These are phyloP conservation scores for Cladosporium halotolerans DNA, from an alignment of 2,329 filamentous ascomycete species.

Conservation along the genomic window DNA sequence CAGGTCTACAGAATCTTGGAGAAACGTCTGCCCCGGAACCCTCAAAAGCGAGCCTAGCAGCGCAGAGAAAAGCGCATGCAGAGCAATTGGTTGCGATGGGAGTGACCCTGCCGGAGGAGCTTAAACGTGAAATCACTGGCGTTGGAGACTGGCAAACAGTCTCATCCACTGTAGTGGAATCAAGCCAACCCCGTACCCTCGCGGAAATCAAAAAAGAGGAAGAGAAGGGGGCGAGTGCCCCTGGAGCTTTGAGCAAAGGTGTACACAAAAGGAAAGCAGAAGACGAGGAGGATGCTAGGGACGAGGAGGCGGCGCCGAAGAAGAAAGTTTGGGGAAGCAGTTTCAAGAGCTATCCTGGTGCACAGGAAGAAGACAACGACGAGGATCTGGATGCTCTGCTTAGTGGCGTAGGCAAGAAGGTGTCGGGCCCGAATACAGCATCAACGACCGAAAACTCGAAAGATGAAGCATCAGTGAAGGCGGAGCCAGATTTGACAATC, in stretches of 20 bases:
- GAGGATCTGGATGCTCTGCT: conserved; percentile 58
- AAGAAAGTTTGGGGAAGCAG: conserved; percentile 40
- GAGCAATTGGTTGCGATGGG: conserved; percentile 84
- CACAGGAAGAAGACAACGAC: conserved; percentile 43
- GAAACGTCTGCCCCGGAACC: conserved; percentile 26
- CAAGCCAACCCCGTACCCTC: conserved; percentile 27
- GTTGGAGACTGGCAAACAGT: conserved; percentile 81
- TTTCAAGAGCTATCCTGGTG: conserved; percentile 40
- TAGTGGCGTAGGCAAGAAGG: conserved; percentile 27
- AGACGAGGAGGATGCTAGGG: conserved; percentile 55
- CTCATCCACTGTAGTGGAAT: conserved; percentile 38
- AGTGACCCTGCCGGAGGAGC: conserved; percentile 72
- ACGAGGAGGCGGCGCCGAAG: conserved; percentile 34
- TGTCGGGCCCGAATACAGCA: not conserved
- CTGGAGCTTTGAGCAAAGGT: conserved; percentile 34
- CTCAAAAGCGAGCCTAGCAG: conserved; percentile 44
- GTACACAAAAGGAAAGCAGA: conserved; percentile 58
- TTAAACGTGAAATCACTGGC: conserved; percentile 75
- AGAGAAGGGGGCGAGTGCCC: conserved; percentile 25
- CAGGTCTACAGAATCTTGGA: conserved; percentile 19
- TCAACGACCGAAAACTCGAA: not conserved
- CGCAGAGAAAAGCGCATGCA: conserved; percentile 74
- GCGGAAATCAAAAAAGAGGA: conserved; percentile 42
- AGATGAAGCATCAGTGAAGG: conserved; percentile 4
- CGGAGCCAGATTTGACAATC: conserved; percentile 2